These are phyloP conservation scores for Triangularia setosa DNA, from an alignment of 2,329 filamentous ascomycete genomes.

Conservation along the genomic window DNA sequence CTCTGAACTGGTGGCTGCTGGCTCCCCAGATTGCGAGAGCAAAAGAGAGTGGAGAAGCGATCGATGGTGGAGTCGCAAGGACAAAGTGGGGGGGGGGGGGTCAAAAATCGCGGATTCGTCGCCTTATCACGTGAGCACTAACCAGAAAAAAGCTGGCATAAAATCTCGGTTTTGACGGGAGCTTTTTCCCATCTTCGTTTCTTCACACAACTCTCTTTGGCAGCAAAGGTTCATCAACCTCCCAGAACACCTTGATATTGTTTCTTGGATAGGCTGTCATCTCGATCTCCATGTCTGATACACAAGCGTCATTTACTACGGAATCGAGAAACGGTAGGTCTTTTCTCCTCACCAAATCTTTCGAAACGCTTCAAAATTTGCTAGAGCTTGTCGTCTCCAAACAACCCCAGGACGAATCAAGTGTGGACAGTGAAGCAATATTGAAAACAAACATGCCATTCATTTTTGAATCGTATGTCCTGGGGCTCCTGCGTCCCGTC, in stretches of 20 bases:
- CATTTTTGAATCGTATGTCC: slow-evolving; percentile 25
- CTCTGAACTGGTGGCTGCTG: too few relatives aligned
- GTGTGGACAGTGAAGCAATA: slow-evolving; percentile 70
- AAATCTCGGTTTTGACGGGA: background rate
- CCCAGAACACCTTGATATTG: background rate
- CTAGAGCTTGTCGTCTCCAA: slow-evolving; percentile 62
- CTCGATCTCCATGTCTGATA: background rate
- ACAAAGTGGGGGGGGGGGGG: background rate
- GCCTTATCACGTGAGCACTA: slow-evolving; percentile 21
- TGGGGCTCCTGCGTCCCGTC: slow-evolving; percentile 21
- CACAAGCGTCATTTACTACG: background rate
- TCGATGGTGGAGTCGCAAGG: too few relatives aligned
- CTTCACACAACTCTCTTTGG: background rate
- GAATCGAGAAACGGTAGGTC: background rate
- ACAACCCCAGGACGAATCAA: slow-evolving; percentile 50
- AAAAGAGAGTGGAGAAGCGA: background rate
- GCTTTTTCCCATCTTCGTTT: background rate
- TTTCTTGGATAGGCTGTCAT: background rate
- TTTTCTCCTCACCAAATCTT: background rate
- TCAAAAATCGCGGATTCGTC: slow-evolving; percentile 16
- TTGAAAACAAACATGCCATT: slow-evolving; percentile 35
- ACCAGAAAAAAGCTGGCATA: background rate
- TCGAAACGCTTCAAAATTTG: slow-evolving; percentile 54
- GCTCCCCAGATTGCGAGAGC: too few relatives aligned
- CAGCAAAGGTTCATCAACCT: background rate